These are phyloP conservation scores for Cynara cardunculus DNA, from an alignment of 129 eudicot species.

Conservation along the genomic window DNA sequence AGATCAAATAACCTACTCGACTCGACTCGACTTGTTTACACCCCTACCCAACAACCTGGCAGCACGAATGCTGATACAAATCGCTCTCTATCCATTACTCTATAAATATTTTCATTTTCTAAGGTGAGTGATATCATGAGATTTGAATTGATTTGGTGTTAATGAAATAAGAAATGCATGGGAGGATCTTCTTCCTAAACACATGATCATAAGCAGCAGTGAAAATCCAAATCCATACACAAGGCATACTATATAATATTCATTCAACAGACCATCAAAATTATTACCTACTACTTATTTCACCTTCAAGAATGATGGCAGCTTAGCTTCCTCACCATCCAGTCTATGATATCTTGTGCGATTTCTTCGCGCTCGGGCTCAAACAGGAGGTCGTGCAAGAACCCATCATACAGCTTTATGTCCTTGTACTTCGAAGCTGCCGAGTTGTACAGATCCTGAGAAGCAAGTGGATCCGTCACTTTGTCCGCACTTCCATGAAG, in stretches of 20 bases:
- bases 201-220: neutral
- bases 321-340: slow-evolving; percentile 75
- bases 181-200: neutral
- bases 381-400: slow-evolving; percentile 88
- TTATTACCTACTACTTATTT: slow-evolving; percentile 26
- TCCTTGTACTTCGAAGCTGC: slow-evolving; percentile 86
- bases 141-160: neutral
- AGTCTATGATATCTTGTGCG: slow-evolving; percentile 82
- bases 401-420: slow-evolving; percentile 86
- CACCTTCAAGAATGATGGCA: slow-evolving; percentile 12
- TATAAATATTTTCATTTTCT: no score
- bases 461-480: slow-evolving; percentile 94
- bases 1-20: no score
- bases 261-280: slow-evolving; percentile 14
- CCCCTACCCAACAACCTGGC: no score
- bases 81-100: no score
- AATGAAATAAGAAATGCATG: no score
- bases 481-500: slow-evolving; percentile 94
- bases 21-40: no score
- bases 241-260: slow-evolving; percentile 6
- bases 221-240: neutral
- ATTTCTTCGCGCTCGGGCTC: slow-evolving; percentile 95
- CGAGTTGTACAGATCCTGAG: slow-evolving; percentile 77
- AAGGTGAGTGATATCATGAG: no score
- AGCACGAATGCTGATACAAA: no score